Evolutionary conservation across 345 rosid genomes (phyloP).

Genomic region (Adansonia digitata): DNA sequence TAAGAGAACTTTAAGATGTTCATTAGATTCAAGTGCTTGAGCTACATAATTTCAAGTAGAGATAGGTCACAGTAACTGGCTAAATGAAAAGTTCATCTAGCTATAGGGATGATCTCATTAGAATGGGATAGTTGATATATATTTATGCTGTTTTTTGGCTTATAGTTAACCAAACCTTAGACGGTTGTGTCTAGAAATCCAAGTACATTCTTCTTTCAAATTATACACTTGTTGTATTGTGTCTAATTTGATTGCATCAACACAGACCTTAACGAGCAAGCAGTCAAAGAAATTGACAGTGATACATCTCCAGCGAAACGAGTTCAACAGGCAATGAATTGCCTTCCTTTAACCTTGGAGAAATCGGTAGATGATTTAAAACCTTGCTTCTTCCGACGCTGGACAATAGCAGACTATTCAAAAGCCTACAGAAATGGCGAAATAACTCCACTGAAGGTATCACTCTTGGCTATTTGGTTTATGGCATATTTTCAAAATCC

Average conservation of each 20-base stretch:
- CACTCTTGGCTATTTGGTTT: background rate
- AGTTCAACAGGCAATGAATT: conserved; percentile 41
- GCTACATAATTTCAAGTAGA: background rate
- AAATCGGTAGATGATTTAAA: background rate
- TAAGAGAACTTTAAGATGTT: background rate
- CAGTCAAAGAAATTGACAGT: conserved; percentile 32
- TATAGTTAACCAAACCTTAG: no score
- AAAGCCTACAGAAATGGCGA: conserved; percentile 44
- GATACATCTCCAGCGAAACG: conserved; percentile 31
- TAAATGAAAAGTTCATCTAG: background rate
- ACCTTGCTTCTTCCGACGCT: conserved; percentile 28
- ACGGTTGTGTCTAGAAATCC: no score
- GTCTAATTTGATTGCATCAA: background rate
- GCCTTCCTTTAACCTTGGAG: conserved; percentile 24
- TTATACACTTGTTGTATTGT: background rate
- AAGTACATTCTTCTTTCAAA: no score
- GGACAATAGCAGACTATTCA: conserved; percentile 50
- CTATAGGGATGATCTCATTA: background rate
- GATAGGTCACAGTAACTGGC: background rate
- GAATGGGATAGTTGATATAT: background rate
- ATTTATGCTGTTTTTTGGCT: background rate
- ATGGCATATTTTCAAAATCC: background rate
- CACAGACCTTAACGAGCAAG: conserved; percentile 39
- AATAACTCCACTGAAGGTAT: conserved; percentile 46
- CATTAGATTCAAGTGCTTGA: background rate